Evolutionary conservation across 2,329 filamentous ascomycete genomes (phyloP), one percentile per base, ranked within the genome.

Genomic region (Apiospora arundinis): DNA sequence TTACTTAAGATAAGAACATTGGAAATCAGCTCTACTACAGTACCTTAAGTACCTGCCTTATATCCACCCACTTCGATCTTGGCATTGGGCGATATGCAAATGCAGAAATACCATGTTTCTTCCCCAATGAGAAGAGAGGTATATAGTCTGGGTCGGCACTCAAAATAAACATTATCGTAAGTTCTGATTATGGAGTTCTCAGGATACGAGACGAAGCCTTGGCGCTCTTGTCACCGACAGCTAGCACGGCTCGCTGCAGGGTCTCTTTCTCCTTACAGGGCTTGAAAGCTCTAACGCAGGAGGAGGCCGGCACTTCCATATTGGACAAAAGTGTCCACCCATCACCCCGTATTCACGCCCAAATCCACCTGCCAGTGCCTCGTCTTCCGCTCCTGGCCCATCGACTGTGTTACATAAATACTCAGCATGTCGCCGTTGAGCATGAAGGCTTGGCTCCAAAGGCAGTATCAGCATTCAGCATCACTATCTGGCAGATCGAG

Each of bases 301-400:
- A 60, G 52, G 28, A 60, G 52, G 52, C 28, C 52, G 52, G 16
- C 52, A 60, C 28, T 60, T 32, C 52, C 52, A 60, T 28, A 37
- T 32, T 28, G 5, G 49, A 18, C 25, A 8, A 16, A 37, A 3
- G 28, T 37, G 28, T 37, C 52, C 28, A 60, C 52, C 52, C 25
- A 28, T 6, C 52, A 11, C 16, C 16, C 52, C 52, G 28, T 32
- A 37, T 37, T 9, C 12, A 0, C 18, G 40, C 40, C 44, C 44
- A 32, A 60, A 37, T 21, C 28, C 28, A 56, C 52, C 23, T 6
- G 48, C 11, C 48, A 14, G 12, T 28, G 23, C 48, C 23, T 52
- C 48, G 1, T 56, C 52, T 32, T 32, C 25, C 25, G 52, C 44
- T 40, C 37, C 37, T 28, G 48, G 16, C 5, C 25, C 49, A 32